A percentile compares a stretch with the other conserved stretches of the same genome.
phyloP scores from a whole-genome alignment of 1,284 basidiomycete species.

The Papiliotrema laurentii region DNA sequence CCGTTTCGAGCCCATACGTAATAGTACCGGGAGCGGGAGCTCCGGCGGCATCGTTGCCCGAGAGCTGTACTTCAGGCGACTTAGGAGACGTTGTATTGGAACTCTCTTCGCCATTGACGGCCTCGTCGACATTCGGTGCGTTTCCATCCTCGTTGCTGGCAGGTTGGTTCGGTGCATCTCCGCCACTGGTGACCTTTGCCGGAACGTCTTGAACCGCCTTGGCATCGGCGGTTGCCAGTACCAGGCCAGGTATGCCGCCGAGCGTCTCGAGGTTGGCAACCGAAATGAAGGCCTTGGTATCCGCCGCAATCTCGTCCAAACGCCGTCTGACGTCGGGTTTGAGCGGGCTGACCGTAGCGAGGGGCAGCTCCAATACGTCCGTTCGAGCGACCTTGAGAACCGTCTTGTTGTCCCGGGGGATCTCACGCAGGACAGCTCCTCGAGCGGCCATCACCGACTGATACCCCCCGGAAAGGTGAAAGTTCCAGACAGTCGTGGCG shows the following conservation, averaged over 20 bases:
- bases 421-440: conserved; percentile 82
- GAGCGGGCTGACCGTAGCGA: conserved; percentile 62
- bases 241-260: conserved; percentile 16
- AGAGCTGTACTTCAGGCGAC: not conserved
- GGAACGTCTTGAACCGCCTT: not conserved
- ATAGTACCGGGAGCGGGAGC: conserved; percentile 9
- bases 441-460: conserved; percentile 88
- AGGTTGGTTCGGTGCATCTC: not conserved
- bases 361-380: conserved; percentile 82
- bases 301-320: conserved; percentile 86
- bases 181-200: not conserved
- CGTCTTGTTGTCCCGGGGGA: conserved; percentile 78
- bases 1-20: conserved; percentile 76
- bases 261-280: conserved; percentile 53
- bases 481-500: conserved; percentile 60
- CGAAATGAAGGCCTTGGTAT: conserved; percentile 81
- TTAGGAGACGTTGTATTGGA: not conserved
- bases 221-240: conserved; percentile 28
- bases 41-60: conserved; percentile 1
- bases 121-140: not conserved
- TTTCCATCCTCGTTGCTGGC: not conserved
- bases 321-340: conserved; percentile 81
- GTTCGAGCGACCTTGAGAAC: conserved; percentile 85
- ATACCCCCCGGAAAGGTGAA: conserved; percentile 84
- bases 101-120: not conserved